These are phyloP conservation scores for Gossypium thurberi DNA, from an alignment of 345 rosid species.

Conservation along the genomic window DNA sequence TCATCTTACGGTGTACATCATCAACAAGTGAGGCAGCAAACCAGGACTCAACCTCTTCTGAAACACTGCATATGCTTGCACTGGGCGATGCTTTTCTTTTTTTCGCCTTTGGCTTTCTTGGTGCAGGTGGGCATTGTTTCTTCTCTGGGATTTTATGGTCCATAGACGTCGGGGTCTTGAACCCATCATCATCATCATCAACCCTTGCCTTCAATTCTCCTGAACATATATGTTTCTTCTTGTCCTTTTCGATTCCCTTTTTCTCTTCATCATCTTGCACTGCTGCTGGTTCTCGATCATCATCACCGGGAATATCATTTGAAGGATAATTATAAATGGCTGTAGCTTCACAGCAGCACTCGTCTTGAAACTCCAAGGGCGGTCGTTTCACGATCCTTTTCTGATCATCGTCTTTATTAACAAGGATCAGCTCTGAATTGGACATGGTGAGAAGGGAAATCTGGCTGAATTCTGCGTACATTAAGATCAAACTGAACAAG, in stretches of 20 bases:
- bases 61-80: constrained; percentile 11
- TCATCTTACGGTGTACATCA: too few species aligned
- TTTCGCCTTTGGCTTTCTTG: constrained; percentile 25
- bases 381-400: constrained; percentile 27
- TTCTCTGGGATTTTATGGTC: constrained; percentile 39
- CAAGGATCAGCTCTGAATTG: constrained; percentile 25
- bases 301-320: not conserved
- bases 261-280: not conserved
- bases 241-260: not conserved
- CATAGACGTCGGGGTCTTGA: constrained; percentile 53
- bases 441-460: constrained; percentile 20
- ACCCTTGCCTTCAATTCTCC: not conserved
- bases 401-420: constrained; percentile 19
- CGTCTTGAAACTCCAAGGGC: constrained; percentile 5
- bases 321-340: not conserved
- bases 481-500: constrained; percentile 1
- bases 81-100: constrained; percentile 30
- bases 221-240: not conserved
- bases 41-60: constrained; percentile 39
- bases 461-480: not conserved
- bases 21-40: constrained; percentile 14
- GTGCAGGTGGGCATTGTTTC: constrained; percentile 52
- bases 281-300: not conserved
- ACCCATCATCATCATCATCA: constrained; percentile 40
- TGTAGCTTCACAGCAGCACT: not conserved